Evolutionary conservation across 768 basidiomycete species (phyloP).

Genomic region (Macrolepiota fuliginosa): DNA sequence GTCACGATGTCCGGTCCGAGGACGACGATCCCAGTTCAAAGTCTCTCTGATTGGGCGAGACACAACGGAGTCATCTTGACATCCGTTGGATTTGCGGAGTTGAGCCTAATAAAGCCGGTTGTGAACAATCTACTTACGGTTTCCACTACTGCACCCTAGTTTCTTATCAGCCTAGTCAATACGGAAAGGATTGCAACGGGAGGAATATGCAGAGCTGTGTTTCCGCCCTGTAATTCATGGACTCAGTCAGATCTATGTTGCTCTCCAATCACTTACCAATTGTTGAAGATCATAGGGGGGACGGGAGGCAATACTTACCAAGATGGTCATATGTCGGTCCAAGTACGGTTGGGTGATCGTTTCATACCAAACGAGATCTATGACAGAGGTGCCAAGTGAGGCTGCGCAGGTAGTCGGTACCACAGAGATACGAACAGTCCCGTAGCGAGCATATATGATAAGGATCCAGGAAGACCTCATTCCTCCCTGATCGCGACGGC

Average conservation of each 20-base stretch:
- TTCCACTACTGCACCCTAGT: slow-evolving; percentile 4
- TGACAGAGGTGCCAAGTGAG: not conserved
- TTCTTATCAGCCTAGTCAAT: slow-evolving; percentile 5
- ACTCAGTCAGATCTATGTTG: not conserved
- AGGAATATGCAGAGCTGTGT: not conserved
- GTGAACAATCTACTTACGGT: not conserved
- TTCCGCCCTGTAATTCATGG: not conserved
- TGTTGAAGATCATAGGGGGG: not conserved
- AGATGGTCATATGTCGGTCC: not conserved
- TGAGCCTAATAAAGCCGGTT: slow-evolving; percentile 1
- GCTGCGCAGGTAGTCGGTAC: slow-evolving; percentile 4
- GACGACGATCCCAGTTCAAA: not conserved
- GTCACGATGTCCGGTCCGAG: not conserved
- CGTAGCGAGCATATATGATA: not conserved
- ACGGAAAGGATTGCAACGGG: not conserved
- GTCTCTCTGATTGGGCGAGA: not conserved
- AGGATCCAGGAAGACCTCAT: not conserved
- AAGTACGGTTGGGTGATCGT: not conserved
- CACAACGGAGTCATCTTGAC: slow-evolving; percentile 6
- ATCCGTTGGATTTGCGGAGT: slow-evolving; percentile 7
- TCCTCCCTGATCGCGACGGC: not conserved
- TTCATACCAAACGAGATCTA: slow-evolving; percentile 4
- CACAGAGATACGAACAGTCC: not conserved
- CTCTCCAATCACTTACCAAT: not conserved
- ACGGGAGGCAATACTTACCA: not conserved